Base-by-base conservation (phyloP, 2,329 filamentous ascomycete genomes). In the Paraphoma chrysanthemicola region DNA sequence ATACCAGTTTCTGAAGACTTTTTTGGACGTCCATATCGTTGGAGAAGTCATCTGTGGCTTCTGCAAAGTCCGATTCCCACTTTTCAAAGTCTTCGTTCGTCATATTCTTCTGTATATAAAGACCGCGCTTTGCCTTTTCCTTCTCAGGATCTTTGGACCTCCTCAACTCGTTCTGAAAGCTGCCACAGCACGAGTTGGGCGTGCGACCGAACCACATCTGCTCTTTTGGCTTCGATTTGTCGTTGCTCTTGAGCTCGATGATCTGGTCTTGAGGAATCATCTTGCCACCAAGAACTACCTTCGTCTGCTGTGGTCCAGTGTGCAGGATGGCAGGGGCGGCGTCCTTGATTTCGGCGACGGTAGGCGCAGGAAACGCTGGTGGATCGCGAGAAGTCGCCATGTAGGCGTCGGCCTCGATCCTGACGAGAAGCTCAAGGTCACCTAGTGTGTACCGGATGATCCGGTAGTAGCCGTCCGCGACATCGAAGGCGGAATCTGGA, bases 151-250 rank as follows among this genome's bases (percentile, higher is more conserved):
- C 33, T 6, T 36, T 36, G 33, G 33, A 10, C 33, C 14, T 36
- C 33, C 7, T 36, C 10, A 10, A 10, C 33, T 10, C 33, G 10
- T 36, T 36, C 14, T 36, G 10, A 14, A 36, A 36, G 33, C 33
- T 14, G 33, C 67, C 62, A 9, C 54, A 51, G 45, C 65, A 55
- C 9, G 64, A 61, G 46, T 60, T 57, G 1, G 62, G 66, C 9
- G 59, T 68, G 30, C 67, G 61, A 2, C 64, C 66, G 42, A 70
- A 65, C 62, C 62, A 70, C 3, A 67, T 53, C 48, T 70, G 66
- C 12, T 63, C 59, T 16, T 59, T 59, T 6, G 60, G 46, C 16
- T 54, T 43, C 38, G 9, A 53, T 18, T 42, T 36, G 1, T 8
- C 4, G 31, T 55, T 57, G 41, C 54, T 54, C 1, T 70, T 70